Conservation (phyloP, 208 protist genomes). For the Kentomonas sorsogonicus region DNA sequence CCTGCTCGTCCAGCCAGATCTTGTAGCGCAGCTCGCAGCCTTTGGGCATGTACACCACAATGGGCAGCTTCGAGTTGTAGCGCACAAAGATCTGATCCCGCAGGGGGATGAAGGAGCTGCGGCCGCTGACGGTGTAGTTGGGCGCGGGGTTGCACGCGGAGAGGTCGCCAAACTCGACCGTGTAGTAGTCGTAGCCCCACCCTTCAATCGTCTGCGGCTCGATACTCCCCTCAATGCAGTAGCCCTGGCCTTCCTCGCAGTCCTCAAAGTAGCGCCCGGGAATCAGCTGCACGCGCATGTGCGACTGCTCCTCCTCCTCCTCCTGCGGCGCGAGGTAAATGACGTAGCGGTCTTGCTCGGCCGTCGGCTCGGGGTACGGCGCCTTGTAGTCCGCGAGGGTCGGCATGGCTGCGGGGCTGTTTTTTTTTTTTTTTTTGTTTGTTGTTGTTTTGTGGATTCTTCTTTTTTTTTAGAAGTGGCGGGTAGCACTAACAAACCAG, state of each 20-base stretch:
- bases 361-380: slow-evolving; percentile 51
- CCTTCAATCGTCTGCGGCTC: slow-evolving; percentile 40
- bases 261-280: slow-evolving; percentile 39
- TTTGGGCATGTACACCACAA: slow-evolving; percentile 23
- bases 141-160: slow-evolving; percentile 11
- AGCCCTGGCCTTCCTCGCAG: slow-evolving; percentile 34
- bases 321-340: slow-evolving; percentile 59
- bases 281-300: slow-evolving; percentile 61
- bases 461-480: no score
- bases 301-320: slow-evolving; percentile 17
- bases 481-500: no score
- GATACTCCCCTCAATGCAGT: slow-evolving; percentile 35
- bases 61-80: slow-evolving; percentile 20
- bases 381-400: slow-evolving; percentile 53
- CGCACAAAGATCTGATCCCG: no score
- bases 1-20: slow-evolving; percentile 14
- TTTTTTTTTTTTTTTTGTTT: slow-evolving; percentile 5
- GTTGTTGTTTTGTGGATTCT: no score
- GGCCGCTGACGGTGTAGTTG: slow-evolving; percentile 7
- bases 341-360: slow-evolving; percentile 55
- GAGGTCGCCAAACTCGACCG: slow-evolving; percentile 15
- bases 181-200: slow-evolving; percentile 36
- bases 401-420: neutral
- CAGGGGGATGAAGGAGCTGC: neutral
- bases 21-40: slow-evolving; percentile 19